Evolutionary conservation across 225 moss, liverwort and hornwort species (phyloP), one percentile per base, ranked within the genome.

Genomic region (Polytrichum commune): DNA sequence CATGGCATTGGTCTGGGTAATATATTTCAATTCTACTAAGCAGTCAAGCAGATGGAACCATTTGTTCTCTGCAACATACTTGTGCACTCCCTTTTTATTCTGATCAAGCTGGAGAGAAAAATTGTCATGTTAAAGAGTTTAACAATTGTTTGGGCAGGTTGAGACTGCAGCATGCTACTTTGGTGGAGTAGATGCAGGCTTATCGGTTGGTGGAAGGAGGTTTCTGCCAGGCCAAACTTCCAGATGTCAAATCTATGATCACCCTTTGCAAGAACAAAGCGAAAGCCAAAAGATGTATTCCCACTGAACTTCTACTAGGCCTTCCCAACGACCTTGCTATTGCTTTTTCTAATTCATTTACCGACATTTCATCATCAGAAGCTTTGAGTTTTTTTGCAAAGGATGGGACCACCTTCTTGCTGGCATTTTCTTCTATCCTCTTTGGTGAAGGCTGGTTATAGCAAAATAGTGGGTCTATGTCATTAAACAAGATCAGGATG

Each of bases 281-380:
- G 4, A 89, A 91, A 82, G 88, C 88, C 64, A 94, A 97, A 76
- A 89, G 94, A 73, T 80, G 85, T 54, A 88, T 88, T 72, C 90
- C 94, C 27, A 87, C 94, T 71, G 97, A 97, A 81, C 83, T 97
- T 25, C 81, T 94, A 33, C 96, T 92, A 24, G 96, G 94, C 62
- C 96, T 97, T 72, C 96, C 96, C n/a, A 94, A 97, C 61, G 96
- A 94, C 75, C 97, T 97, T 64, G 97, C 97, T 23, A 93, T 94
- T 60, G 92, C 97, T 60, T 98, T 98, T 92, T 69, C 82, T 98
- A 72, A 98, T 98, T 71, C 82, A 92, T 64, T 94, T 98, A 25
- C 92, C 92, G 18, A 91, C 92, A 24, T 79, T 91, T 64, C 84
- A 86, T 30, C 94, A 94, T 74, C 85, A 88, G 62, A 97, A 94